Percentiles rank a stretch among this genome's conserved stretches.
Evolutionary conservation across 306 rosid species (phyloP).

Genomic region (Vicia sativa): DNA sequence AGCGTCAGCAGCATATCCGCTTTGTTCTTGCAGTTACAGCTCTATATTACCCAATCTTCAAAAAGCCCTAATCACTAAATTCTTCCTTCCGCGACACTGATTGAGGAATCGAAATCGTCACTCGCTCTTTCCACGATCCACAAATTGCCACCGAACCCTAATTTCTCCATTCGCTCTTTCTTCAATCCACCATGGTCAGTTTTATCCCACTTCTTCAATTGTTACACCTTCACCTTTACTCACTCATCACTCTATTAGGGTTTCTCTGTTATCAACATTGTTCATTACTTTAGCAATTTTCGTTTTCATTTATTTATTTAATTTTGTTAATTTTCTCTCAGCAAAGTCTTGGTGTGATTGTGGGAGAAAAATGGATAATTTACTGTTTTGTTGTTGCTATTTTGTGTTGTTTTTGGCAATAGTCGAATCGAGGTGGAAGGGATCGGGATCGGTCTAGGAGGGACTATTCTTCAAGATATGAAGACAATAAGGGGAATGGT

Average conservation of each 20-base stretch:
- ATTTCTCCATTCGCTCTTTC: no score
- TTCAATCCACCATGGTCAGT: no score
- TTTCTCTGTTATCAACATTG: slow-evolving; percentile 2
- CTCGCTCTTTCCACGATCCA: no score
- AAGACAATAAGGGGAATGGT: slow-evolving; percentile 39
- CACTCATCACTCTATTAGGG: neutral
- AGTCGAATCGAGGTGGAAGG: slow-evolving; percentile 54
- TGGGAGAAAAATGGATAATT: slow-evolving; percentile 7
- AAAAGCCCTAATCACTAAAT: neutral
- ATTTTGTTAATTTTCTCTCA: neutral
- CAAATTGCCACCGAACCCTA: no score
- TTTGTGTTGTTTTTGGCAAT: slow-evolving; percentile 36
- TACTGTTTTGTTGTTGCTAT: neutral
- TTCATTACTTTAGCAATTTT: neutral
- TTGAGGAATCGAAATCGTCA: no score
- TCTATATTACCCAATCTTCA: neutral
- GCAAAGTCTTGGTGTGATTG: neutral
- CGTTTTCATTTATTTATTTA: neutral
- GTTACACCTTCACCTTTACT: neutral
- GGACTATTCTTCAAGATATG: slow-evolving; percentile 56
- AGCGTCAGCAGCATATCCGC: no score
- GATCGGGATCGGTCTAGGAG: slow-evolving; percentile 53
- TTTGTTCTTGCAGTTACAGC: no score
- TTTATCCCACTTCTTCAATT: neutral
- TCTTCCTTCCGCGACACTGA: neutral